These are phyloP conservation scores for Fusarium stilboides DNA, from an alignment of 2,329 filamentous ascomycete genomes.

Conservation along the genomic window DNA sequence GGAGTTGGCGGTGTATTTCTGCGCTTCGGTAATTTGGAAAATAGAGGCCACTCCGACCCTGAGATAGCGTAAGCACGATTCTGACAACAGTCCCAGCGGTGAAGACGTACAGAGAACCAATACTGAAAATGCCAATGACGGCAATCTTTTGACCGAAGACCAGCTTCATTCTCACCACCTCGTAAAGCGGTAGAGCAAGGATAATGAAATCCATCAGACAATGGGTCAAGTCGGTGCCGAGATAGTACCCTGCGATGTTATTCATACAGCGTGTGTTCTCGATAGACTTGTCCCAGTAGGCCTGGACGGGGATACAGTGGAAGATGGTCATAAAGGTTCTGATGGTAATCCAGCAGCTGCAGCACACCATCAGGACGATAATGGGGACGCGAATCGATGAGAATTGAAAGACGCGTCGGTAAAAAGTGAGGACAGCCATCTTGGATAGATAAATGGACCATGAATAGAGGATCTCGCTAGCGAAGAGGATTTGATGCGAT, in stretches of 20 bases:
- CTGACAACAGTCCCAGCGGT: accelerated
- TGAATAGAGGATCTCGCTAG: slow-evolving; percentile 43
- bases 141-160: slow-evolving; percentile 35
- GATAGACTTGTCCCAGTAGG: slow-evolving; percentile 37
- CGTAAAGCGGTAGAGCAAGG: slow-evolving; percentile 24
- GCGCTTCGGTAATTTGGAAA: slow-evolving; percentile 34
- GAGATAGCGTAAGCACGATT: background rate
- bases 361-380: slow-evolving; percentile 42
- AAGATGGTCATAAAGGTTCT: slow-evolving; percentile 41
- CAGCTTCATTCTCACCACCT: slow-evolving; percentile 30
- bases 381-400: slow-evolving; percentile 50
- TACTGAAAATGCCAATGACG: slow-evolving; percentile 31
- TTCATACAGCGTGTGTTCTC: slow-evolving; percentile 16
- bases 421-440: slow-evolving; percentile 50
- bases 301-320: slow-evolving; percentile 37
- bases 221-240: slow-evolving; percentile 36
- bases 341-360: slow-evolving; percentile 49
- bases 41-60: slow-evolving; percentile 37
- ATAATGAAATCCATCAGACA: slow-evolving; percentile 39
- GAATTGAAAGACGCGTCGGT: slow-evolving; percentile 50
- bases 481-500: slow-evolving; percentile 33
- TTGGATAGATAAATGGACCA: slow-evolving; percentile 51
- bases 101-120: slow-evolving; percentile 27
- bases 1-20: slow-evolving; percentile 23
- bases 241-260: slow-evolving; percentile 24